Conservation (phyloP, 805 yeast species). For the Starmerella powellii region DNA sequence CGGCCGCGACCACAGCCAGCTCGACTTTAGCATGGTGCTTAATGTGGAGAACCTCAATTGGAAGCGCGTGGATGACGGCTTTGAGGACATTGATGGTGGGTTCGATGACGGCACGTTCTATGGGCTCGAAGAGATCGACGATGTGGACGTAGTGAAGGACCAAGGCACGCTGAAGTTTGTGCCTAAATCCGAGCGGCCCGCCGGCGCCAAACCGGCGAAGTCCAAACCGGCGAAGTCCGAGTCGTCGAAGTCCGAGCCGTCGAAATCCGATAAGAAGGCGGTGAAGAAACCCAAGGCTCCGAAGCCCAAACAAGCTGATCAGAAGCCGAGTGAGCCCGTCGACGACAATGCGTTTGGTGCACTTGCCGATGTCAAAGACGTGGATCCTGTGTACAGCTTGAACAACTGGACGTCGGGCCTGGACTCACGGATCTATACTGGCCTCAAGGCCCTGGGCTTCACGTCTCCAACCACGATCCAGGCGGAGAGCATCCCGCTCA, state of each 20-base stretch:
- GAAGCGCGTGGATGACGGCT: conserved; percentile 46
- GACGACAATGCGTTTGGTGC: conserved; percentile 12
- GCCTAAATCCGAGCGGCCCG: conserved; percentile 30
- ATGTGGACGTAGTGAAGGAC: conserved; percentile 68
- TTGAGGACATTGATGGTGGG: conserved; percentile 61
- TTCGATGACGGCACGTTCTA: conserved; percentile 63
- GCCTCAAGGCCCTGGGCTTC: conserved; percentile 49
- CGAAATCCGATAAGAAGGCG: conserved; percentile 15
- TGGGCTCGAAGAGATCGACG: conserved; percentile 69
- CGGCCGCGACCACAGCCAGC: too few relatives aligned
- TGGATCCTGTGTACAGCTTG: conserved; percentile 21
- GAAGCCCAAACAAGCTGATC: conserved; percentile 1
- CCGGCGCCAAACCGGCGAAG: conserved; percentile 28
- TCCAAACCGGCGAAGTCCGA: conserved; percentile 7
- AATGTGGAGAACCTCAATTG: conserved; percentile 36
- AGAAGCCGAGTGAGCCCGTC: conserved; percentile 5
- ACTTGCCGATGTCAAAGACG: conserved; percentile 12
- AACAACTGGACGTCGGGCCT: conserved; percentile 29
- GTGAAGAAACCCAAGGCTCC: conserved; percentile 6
- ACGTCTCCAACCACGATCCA: conserved; percentile 76
- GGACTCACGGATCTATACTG: conserved; percentile 42
- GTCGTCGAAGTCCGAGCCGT: too few relatives aligned
- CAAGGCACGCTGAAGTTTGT: conserved; percentile 48
- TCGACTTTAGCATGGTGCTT: neutral
- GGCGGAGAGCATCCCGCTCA: conserved; percentile 57